phyloP scores from a whole-genome alignment of 768 basidiomycete genomes.

The Lactarius sp. region DNA sequence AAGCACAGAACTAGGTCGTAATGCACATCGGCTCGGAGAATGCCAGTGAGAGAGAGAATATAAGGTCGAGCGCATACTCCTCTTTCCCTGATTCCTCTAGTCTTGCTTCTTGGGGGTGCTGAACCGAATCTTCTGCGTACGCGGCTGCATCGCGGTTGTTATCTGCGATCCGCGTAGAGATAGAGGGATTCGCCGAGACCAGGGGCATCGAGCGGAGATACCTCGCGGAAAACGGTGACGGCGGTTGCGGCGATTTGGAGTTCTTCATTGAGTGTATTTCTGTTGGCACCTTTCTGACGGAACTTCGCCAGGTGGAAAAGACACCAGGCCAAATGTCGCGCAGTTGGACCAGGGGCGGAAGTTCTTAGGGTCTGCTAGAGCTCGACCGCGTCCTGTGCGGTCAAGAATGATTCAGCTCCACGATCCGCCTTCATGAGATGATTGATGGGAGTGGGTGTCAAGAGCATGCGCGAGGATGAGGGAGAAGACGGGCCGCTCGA shows the following conservation, averaged over 20 bases:
- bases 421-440: constrained; percentile 11
- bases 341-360: neutral
- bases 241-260: neutral
- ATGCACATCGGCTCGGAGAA: no score
- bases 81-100: neutral
- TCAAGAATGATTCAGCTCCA: neutral
- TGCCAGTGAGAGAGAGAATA: constrained; percentile 15
- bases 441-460: neutral
- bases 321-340: constrained; percentile 2
- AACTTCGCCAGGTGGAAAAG: constrained; percentile 10
- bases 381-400: neutral
- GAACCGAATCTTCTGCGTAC: constrained; percentile 14
- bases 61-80: constrained; percentile 9
- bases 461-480: constrained; percentile 15
- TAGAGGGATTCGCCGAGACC: constrained; percentile 15
- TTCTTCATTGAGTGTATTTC: neutral
- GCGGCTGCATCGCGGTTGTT: constrained; percentile 9
- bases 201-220: constrained; percentile 1
- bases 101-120: constrained; percentile 10
- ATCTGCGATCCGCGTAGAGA: constrained; percentile 9
- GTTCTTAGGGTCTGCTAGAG: constrained; percentile 4
- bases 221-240: constrained; percentile 10
- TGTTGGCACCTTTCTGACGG: neutral
- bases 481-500: neutral
- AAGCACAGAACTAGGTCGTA: no score